phyloP scores from a whole-genome alignment of 257 asterid genomes.

The Handroanthus guayacan region DNA sequence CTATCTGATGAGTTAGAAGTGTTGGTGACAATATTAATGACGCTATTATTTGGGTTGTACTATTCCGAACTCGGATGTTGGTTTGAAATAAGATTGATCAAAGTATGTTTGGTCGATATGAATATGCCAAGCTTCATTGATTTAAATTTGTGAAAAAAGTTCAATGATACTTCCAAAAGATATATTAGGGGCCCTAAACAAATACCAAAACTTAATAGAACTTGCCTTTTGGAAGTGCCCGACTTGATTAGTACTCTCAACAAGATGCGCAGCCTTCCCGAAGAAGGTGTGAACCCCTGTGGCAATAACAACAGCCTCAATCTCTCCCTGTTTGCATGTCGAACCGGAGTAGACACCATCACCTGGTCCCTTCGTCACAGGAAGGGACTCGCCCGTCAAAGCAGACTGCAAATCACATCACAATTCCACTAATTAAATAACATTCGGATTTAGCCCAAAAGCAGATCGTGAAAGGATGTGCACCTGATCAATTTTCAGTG shows the following conservation, averaged over 20 bases:
- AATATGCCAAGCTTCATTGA: no score
- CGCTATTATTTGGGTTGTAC: no score
- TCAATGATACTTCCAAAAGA: background rate
- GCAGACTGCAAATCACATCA: slow-evolving; percentile 76
- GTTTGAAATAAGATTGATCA: no score
- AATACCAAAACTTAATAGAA: slow-evolving; percentile 6
- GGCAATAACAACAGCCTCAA: slow-evolving; percentile 91
- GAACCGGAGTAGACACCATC: slow-evolving; percentile 98
- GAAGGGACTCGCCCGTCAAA: slow-evolving; percentile 96
- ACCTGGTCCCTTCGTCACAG: slow-evolving; percentile 94
- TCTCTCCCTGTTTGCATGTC: slow-evolving; percentile 95
- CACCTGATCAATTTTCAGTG: slow-evolving; percentile 95
- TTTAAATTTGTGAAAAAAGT: no score
- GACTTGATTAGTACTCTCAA: slow-evolving; percentile 91
- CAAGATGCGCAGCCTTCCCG: slow-evolving; percentile 98
- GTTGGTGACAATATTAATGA: no score
- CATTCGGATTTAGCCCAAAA: slow-evolving; percentile 8
- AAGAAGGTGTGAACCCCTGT: slow-evolving; percentile 98
- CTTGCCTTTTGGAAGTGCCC: slow-evolving; percentile 96
- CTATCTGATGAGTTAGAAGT: no score
- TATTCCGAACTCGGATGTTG: no score
- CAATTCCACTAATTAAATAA: slow-evolving; percentile 10
- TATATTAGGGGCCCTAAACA: background rate
- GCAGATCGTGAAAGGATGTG: slow-evolving; percentile 29
- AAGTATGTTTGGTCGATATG: no score